Base-by-base conservation (phyloP, 306 rosid genomes). In the Hippophae rhamnoides region DNA sequence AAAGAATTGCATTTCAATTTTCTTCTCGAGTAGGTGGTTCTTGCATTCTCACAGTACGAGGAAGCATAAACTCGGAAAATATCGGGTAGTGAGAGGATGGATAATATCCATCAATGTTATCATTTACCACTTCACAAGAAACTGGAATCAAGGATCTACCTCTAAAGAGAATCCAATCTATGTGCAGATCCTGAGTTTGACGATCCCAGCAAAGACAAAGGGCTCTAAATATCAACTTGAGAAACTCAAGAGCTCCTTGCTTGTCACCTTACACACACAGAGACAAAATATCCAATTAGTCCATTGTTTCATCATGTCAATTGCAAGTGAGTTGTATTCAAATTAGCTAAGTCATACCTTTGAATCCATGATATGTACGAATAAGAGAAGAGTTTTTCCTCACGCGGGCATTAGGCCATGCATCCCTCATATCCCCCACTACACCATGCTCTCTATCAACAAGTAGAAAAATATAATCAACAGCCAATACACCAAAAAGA, bases 141-240 rank as follows among this genome's bases (percentile, higher is more conserved):
- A 88, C 97, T 47, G 99, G 99, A 81, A 84, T 73, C 64, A 93
- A 72, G 61, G 99, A 84, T 69, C 99, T 78, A 58, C 99, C 99
- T 77, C 97, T 82, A 88, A 86, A 93, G 65, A 93, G 94, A 75
- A 93, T 84, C 99, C 99, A 93, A 77, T 93, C 99, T 47, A 84
- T 26, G 66, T 88, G 99, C 51, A 93, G 90, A 80, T 93, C 99
- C 71, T 93, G 99, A 1, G 99, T 93, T 71, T 93, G 99, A 40
- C 99, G 85, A 81, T 93, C 99, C 99, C 99, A 93, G 80, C 99
- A 93, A 66, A 88, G 95, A 73, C 95, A 93, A 5, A 93, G 93
- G 10, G 99, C 99, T 84, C 97, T 72, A 48, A 86, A 81, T 50
- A 93, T 84, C 79, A 93, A 69, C 79, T 93, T 93, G 49, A 88